Base-by-base conservation (phyloP, 1,284 basidiomycete species). In the Sanghuangporus baumii region DNA sequence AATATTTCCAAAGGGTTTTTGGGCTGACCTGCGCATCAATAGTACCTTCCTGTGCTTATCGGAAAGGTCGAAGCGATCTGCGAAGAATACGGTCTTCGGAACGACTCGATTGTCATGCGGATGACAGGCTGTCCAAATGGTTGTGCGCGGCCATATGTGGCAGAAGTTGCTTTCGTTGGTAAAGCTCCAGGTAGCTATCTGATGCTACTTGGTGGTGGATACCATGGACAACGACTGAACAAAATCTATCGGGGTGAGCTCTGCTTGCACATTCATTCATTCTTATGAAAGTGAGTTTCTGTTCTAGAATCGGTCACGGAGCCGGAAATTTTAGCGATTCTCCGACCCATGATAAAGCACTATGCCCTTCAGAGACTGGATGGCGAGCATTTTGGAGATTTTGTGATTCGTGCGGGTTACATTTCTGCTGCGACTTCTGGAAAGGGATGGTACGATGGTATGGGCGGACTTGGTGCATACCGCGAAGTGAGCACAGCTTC, bases 81-180 rank as follows among this genome's bases (percentile, higher is more conserved):
- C 72, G 95, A 98, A 73, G 91, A 94, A 72, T 91, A 88, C 68
- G 96, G 96, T 31, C 80, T 99, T 54, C 84, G 94, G 60, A 91
- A 95, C 72, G 95, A 98, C 74, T 89, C 93, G 2, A 96, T 98
- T 67, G 88, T 97, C 62, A 97, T 98, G 94, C 87, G 96, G 64
- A 98, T 98, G 96, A 96, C 94, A 16, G 94, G 94, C 47, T 96
- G 94, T 73, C 94, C 94, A 11, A 96, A 96, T 72, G 94, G 93
- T 60, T 96, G 94, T 73, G 91, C 94, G 9, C 82, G 96, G 65
- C 96, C 96, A n/a, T 98, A 96, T 78, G 79, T 96, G 61, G 96
- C 91, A 61, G 96, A 99, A 80, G 84, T 98, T 43, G 96, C 94
- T 0, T 98, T 99, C 70, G 89, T 99, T 55, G 96, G 96, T 58